phyloP scores from a whole-genome alignment of 768 basidiomycete genomes.

The Leccinum aurantiacum region DNA sequence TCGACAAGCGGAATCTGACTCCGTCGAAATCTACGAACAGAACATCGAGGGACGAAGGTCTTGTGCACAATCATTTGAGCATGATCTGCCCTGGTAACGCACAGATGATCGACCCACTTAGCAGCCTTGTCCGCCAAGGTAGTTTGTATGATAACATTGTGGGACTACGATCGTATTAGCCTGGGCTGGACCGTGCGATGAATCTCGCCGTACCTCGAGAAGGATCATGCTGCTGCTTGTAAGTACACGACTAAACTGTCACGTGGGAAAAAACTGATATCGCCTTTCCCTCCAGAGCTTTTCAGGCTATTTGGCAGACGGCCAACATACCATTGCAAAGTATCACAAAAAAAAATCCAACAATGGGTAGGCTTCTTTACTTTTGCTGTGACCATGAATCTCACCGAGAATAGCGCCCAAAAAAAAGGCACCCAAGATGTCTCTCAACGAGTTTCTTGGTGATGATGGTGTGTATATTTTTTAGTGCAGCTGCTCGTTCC shows the following conservation, averaged over 20 bases:
- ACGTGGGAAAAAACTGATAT: conserved; percentile 32
- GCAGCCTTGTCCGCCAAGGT: conserved; percentile 82
- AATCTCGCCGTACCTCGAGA: conserved; percentile 59
- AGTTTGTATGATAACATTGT: conserved; percentile 91
- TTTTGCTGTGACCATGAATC: neutral
- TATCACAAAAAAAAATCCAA: conserved; percentile 18
- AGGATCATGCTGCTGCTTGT: conserved; percentile 63
- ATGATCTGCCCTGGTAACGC: conserved; percentile 5
- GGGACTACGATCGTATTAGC: conserved; percentile 52
- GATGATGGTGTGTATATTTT: conserved; percentile 63
- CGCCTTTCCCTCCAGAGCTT: conserved; percentile 25
- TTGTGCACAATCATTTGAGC: conserved; percentile 36
- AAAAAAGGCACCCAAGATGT: conserved; percentile 90
- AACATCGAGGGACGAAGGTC: conserved; percentile 89
- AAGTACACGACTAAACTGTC: conserved; percentile 5
- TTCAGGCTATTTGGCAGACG: conserved; percentile 8
- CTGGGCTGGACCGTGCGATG: neutral
- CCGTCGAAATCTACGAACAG: conserved; percentile 98
- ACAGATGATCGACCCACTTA: conserved; percentile 55
- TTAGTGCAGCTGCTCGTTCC: conserved; percentile 13
- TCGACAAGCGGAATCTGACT: conserved; percentile 91
- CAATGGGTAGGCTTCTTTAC: conserved; percentile 26
- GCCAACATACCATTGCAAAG: conserved; percentile 6
- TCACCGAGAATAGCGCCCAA: conserved; percentile 65
- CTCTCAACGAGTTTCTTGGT: conserved; percentile 88